These are phyloP conservation scores for Massariosphaeria phaeospora DNA, from an alignment of 495 filamentous ascomycete species.

Conservation along the genomic window DNA sequence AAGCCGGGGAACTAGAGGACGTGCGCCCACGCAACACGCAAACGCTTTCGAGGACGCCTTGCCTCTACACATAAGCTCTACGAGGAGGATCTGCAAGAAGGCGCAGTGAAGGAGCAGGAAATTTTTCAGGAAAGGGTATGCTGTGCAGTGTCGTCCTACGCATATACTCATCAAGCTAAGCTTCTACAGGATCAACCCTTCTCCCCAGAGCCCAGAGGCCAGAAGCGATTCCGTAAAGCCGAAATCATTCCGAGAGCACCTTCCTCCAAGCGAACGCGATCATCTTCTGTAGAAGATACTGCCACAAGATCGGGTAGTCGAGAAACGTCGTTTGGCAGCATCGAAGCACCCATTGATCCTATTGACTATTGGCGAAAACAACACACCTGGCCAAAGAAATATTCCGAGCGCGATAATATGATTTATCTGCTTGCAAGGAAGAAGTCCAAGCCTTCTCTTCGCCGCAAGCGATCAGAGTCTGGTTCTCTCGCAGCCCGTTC, in stretches of 20 bases:
- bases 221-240: conserved; percentile 17
- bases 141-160: background rate
- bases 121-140: conserved; percentile 11
- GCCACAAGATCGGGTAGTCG: background rate
- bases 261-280: conserved; percentile 15
- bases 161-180: conserved; percentile 11
- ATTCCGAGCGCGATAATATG: background rate
- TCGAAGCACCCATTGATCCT: too few relatives aligned
- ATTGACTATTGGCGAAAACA: conserved; percentile 7
- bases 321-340: too few relatives aligned
- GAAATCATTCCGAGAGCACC: conserved; percentile 4
- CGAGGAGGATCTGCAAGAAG: background rate
- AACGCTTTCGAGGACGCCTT: conserved; percentile 1
- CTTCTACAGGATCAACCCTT: conserved; percentile 12
- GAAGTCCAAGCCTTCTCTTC: conserved; percentile 36
- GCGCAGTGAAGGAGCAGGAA: too few relatives aligned
- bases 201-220: background rate
- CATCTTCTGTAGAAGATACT: conserved; percentile 7
- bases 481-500: conserved; percentile 34
- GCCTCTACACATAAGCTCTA: background rate
- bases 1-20: conserved; percentile 2
- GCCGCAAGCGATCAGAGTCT: conserved; percentile 39
- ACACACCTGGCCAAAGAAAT: conserved; percentile 3
- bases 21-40: background rate
- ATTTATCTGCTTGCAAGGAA: conserved; percentile 33